Base-by-base conservation (phyloP, 371 early-diverging fungal genomes). In the Mucor piriformis region DNA sequence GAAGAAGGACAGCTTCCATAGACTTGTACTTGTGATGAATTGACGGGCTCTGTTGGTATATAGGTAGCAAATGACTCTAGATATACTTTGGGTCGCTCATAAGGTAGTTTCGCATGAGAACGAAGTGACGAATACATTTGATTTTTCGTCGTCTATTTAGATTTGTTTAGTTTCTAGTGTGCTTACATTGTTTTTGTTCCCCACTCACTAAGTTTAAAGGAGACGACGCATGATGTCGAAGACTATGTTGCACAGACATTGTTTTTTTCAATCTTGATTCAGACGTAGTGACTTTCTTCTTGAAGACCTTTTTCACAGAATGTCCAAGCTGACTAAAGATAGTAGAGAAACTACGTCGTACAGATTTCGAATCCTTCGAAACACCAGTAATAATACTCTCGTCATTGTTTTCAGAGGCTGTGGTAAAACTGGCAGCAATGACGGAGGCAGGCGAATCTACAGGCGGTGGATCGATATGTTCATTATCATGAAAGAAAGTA, bases 231-330 rank as follows among this genome's bases (percentile, higher is more conserved):
- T 37, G 25, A 12, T 25, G 24, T 48, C 18, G 25, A 37, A 35
- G 49, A 46, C 11, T 46, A 2, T 54, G 55, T 33, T 61, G 61
- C 3, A 61, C 42, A 12, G 61, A 61, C 25, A 61, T 47, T n/a
- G 61, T 49, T 33, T 61, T 61, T 54, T 54, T 61, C 16, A 61
- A 13, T 32, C 48, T 49, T 38, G 21, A 32, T 11, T 38, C 35
- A 20, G 61, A 61, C 3, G 24, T 12, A 24, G 21, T 3, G 5
- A 5, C 54, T 13, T 61, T 61, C 21, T 51, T 59, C 27, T 54
- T 54, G 16, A 61, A 61, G 2, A 38, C 61, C 10, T 61, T 61
- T 12, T 54, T 54, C 3, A 61, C 49, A 24, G 61, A 61, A 13
- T 40, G 38, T 1, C 61, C 61, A 7, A 61, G 27, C 27, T 61